phyloP scores from a whole-genome alignment of 148 eudicot genomes.

The Arctostaphylos glauca region DNA sequence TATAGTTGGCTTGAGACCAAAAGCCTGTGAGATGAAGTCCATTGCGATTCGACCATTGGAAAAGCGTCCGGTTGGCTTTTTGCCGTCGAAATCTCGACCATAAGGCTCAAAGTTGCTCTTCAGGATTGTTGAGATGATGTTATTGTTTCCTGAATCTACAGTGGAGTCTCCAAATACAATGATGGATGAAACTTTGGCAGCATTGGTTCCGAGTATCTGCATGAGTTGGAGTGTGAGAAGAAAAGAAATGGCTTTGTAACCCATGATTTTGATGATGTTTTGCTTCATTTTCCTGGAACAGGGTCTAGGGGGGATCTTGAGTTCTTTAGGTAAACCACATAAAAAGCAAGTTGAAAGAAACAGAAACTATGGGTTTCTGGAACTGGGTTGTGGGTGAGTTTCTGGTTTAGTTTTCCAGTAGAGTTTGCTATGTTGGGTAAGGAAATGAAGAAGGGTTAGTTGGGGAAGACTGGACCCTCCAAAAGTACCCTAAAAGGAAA shows the following conservation, averaged over 20 bases:
- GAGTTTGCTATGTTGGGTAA: neutral
- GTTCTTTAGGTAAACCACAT: neutral
- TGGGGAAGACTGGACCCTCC: neutral
- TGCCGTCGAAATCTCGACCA: slow-evolving; percentile 23
- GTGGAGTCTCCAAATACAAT: slow-evolving; percentile 30
- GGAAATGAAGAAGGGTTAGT: neutral
- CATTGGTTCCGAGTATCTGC: slow-evolving; percentile 13
- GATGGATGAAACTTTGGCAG: slow-evolving; percentile 21
- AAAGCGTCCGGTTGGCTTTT: slow-evolving; percentile 23
- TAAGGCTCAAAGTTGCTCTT: slow-evolving; percentile 26
- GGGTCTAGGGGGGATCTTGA: neutral
- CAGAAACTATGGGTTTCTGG: neutral
- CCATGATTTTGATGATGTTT: neutral
- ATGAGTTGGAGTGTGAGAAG: slow-evolving; percentile 17
- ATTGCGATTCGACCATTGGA: slow-evolving; percentile 23
- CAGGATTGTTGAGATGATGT: slow-evolving; percentile 15
- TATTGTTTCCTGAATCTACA: slow-evolving; percentile 30
- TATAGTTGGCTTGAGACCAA: slow-evolving; percentile 23
- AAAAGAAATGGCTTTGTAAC: neutral
- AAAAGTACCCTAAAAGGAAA: neutral
- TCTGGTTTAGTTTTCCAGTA: neutral
- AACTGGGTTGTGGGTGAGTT: neutral
- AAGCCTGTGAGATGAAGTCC: slow-evolving; percentile 29
- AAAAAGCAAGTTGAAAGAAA: neutral
- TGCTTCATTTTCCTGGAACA: neutral